phyloP scores from a whole-genome alignment of 1,284 basidiomycete genomes.

The Pseudomicrostroma phylloplanum region DNA sequence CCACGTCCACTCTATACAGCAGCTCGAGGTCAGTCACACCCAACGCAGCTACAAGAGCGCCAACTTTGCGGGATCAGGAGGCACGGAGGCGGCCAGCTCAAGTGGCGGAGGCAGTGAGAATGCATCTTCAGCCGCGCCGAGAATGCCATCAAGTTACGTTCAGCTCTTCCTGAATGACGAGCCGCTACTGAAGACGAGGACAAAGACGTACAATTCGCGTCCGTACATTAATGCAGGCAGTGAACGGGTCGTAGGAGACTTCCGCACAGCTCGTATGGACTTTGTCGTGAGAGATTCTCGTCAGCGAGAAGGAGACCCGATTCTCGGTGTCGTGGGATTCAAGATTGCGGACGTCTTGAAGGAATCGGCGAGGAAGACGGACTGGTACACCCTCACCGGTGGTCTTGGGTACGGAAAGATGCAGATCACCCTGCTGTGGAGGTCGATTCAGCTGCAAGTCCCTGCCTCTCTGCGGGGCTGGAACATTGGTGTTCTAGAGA shows the following conservation, averaged over 20 bases:
- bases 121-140: slow-evolving; percentile 1
- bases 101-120: background rate
- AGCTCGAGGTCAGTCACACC: slow-evolving; percentile 29
- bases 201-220: slow-evolving; percentile 36
- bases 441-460: slow-evolving; percentile 32
- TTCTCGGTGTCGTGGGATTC: slow-evolving; percentile 38
- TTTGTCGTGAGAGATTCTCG: slow-evolving; percentile 36
- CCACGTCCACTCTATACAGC: slow-evolving; percentile 40
- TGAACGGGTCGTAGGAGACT: slow-evolving; percentile 38
- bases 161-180: slow-evolving; percentile 45
- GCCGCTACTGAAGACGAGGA: slow-evolving; percentile 39
- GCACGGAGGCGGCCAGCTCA: slow-evolving; percentile 6
- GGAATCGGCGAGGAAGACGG: slow-evolving; percentile 21
- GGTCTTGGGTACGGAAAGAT: slow-evolving; percentile 42
- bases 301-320: slow-evolving; percentile 38
- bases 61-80: slow-evolving; percentile 26
- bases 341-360: slow-evolving; percentile 31
- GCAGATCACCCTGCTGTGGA: slow-evolving; percentile 34
- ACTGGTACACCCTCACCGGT: slow-evolving; percentile 37
- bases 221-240: slow-evolving; percentile 43
- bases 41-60: slow-evolving; percentile 24
- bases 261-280: slow-evolving; percentile 33
- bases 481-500: slow-evolving; percentile 39
- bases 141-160: slow-evolving; percentile 40
- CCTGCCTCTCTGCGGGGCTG: slow-evolving; percentile 39